Percentiles rank a stretch among this genome's conserved stretches.
These are phyloP conservation scores for Cordyceps pruinosa DNA, from an alignment of 2,329 filamentous ascomycete species.

Conservation along the genomic window DNA sequence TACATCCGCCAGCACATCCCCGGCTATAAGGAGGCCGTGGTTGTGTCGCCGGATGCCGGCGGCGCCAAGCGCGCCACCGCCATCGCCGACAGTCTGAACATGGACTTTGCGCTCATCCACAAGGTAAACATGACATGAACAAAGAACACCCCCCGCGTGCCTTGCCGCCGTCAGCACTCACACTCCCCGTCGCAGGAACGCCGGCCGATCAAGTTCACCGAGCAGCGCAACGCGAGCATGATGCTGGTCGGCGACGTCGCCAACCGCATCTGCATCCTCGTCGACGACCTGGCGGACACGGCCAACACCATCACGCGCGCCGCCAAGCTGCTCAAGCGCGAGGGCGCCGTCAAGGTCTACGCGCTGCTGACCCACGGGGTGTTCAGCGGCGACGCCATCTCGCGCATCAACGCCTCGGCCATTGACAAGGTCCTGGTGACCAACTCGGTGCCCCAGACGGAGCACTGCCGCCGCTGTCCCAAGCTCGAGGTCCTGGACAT, in stretches of 20 bases:
- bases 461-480: slow-evolving; percentile 69
- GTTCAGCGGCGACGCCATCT: slow-evolving; percentile 89
- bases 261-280: slow-evolving; percentile 75
- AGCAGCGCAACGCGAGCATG: slow-evolving; percentile 89
- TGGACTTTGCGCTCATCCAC: slow-evolving; percentile 96
- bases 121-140: slow-evolving; percentile 54
- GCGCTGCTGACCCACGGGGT: slow-evolving; percentile 93
- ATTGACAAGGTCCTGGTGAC: slow-evolving; percentile 93
- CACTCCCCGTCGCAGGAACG: slow-evolving; percentile 59
- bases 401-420: slow-evolving; percentile 85
- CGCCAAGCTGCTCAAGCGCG: slow-evolving; percentile 92
- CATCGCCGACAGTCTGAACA: slow-evolving; percentile 86
- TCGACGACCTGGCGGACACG: slow-evolving; percentile 93
- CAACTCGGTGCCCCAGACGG: slow-evolving; percentile 85
- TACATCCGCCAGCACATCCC: slow-evolving; percentile 77
- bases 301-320: slow-evolving; percentile 95
- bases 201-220: slow-evolving; percentile 77
- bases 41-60: slow-evolving; percentile 93
- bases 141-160: too few relatives aligned
- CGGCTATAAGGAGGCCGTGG: slow-evolving; percentile 76
- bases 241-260: slow-evolving; percentile 87
- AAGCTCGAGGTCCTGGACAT: slow-evolving; percentile 91
- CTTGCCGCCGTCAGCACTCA: slow-evolving; percentile 14
- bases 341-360: slow-evolving; percentile 86
- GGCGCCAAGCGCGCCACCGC: slow-evolving; percentile 93